These are phyloP conservation scores for Aspergillus nanangensis DNA, from an alignment of 495 filamentous ascomycete species.

Conservation along the genomic window DNA sequence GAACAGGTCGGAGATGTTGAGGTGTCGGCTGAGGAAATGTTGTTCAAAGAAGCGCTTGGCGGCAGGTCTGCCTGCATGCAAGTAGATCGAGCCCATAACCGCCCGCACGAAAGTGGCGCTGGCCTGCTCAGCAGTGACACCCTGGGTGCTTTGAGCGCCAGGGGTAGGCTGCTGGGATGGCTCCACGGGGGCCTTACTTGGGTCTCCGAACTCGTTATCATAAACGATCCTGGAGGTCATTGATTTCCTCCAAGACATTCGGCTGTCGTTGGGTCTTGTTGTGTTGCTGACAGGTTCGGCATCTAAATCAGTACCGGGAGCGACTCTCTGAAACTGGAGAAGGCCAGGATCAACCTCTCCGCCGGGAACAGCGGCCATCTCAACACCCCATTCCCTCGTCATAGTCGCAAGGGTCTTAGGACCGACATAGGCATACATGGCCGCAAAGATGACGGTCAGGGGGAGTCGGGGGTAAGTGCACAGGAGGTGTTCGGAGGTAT, in stretches of 20 bases:
- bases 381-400: conserved; percentile 83
- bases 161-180: conserved; percentile 7
- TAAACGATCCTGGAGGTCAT: conserved; percentile 67
- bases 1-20: conserved; percentile 74
- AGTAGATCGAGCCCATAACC: conserved; percentile 75
- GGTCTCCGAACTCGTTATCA: conserved; percentile 76
- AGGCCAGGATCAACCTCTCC: conserved; percentile 89
- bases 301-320: conserved; percentile 49
- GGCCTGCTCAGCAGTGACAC: conserved; percentile 42
- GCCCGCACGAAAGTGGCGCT: conserved; percentile 72
- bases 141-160: conserved; percentile 16
- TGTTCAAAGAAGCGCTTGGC: conserved; percentile 75
- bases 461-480: conserved; percentile 87
- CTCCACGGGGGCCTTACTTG: conserved; percentile 22
- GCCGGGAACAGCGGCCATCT: conserved; percentile 74
- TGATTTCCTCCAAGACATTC: conserved; percentile 62
- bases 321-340: conserved; percentile 69
- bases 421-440: conserved; percentile 79
- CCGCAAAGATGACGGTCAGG: conserved; percentile 72
- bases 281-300: conserved; percentile 14
- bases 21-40: conserved; percentile 75
- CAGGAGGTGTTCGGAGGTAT: conserved; percentile 81
- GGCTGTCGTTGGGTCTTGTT: conserved; percentile 37
- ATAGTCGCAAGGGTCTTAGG: conserved; percentile 63
- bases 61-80: conserved; percentile 65